Percentiles rank a stretch among this genome's conserved stretches.
Evolutionary conservation across 371 early-diverging fungal species (phyloP).

Genomic region (Massospora cicadina): DNA sequence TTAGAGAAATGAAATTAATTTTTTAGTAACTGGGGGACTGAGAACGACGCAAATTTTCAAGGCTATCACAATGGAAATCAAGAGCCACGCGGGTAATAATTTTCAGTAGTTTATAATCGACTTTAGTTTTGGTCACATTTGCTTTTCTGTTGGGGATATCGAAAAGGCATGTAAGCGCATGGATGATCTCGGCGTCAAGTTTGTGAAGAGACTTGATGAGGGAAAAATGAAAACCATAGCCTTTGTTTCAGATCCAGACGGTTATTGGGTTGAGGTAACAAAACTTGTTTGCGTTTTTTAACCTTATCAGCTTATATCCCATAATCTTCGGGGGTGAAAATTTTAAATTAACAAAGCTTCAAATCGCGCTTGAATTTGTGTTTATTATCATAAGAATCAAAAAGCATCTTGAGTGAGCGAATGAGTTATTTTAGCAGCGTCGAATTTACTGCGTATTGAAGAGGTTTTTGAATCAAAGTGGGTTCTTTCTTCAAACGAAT

Average conservation of each 20-base stretch:
- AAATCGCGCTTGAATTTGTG: too few relatives aligned
- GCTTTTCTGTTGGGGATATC: conserved; percentile 60
- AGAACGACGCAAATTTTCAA: conserved; percentile 36
- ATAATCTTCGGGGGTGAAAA: too few relatives aligned
- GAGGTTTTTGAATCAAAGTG: too few relatives aligned
- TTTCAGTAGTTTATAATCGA: background rate
- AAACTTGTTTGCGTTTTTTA: background rate
- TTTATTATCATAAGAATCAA: too few relatives aligned
- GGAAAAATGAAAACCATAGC: conserved; percentile 73
- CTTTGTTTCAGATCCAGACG: conserved; percentile 74
- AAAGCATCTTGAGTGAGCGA: too few relatives aligned
- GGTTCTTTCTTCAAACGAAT: too few relatives aligned
- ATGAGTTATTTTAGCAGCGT: too few relatives aligned
- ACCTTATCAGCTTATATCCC: background rate
- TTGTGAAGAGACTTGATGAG: conserved; percentile 54
- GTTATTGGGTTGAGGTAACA: conserved; percentile 55
- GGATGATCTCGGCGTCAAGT: conserved; percentile 40
- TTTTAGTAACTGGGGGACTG: conserved; percentile 68
- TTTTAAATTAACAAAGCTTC: too few relatives aligned
- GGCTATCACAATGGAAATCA: conserved; percentile 60
- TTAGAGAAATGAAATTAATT: background rate
- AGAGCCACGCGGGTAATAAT: conserved; percentile 23
- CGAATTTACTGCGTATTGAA: too few relatives aligned
- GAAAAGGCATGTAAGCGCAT: conserved; percentile 52
- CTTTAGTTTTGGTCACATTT: conserved; percentile 65